phyloP scores from a whole-genome alignment of 2,329 filamentous ascomycete species.

The Myriosclerotinia duriaeana region DNA sequence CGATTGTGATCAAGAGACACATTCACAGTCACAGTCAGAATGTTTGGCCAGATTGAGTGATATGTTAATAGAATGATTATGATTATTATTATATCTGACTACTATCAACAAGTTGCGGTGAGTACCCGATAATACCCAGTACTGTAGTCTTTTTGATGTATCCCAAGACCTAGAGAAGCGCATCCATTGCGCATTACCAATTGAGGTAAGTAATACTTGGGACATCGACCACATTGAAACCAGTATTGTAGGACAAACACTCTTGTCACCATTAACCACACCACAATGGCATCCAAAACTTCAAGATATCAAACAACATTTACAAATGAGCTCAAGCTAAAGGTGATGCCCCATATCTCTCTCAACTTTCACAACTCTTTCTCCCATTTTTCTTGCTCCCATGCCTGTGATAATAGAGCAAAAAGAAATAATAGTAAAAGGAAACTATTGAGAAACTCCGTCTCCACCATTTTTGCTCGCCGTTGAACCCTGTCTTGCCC shows the following conservation, averaged over 20 bases:
- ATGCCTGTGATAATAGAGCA: background rate
- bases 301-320: conserved; percentile 11
- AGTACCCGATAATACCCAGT: conserved; percentile 1
- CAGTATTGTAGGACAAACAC: conserved; percentile 9
- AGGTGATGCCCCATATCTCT: conserved; percentile 1
- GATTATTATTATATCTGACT: conserved; percentile 24
- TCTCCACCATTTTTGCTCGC: background rate
- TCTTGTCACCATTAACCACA: conserved; percentile 4
- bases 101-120: conserved; percentile 1
- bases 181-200: conserved; percentile 1
- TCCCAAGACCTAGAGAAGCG: background rate
- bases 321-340: conserved; percentile 10
- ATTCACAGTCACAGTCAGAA: background rate
- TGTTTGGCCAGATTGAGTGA: background rate
- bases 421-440: background rate
- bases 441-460: background rate
- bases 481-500: background rate
- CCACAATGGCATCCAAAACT: background rate
- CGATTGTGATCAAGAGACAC: background rate
- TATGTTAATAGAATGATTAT: conserved; percentile 9
- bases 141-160: background rate
- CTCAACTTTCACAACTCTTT: background rate
- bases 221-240: conserved; percentile 1
- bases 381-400: background rate
- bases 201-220: background rate